A percentile compares a stretch with the other conserved stretches of the same genome.
phyloP scores from a whole-genome alignment of 169 alveolate species.

The Babesia sp. region DNA sequence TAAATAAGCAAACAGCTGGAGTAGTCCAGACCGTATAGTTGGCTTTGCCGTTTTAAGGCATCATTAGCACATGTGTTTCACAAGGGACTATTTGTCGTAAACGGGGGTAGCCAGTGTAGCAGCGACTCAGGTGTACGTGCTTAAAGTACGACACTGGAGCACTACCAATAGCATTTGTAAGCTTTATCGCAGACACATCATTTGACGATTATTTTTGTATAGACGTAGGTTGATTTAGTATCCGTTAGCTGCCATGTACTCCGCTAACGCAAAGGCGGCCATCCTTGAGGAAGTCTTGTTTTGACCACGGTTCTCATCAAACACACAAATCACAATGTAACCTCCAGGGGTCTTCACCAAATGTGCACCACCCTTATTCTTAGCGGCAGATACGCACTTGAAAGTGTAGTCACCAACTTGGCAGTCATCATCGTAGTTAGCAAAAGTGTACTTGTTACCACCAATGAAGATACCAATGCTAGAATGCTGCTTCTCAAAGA shows the following conservation, averaged over 20 bases:
- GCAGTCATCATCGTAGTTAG: conserved; percentile 68
- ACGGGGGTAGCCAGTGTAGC: not conserved
- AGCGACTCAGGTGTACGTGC: not conserved
- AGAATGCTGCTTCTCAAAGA: conserved; percentile 64
- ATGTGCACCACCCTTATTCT: conserved; percentile 77
- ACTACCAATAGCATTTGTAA: too few relatives aligned
- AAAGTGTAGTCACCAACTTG: conserved; percentile 67
- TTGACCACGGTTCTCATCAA: conserved; percentile 77
- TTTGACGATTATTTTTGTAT: not conserved
- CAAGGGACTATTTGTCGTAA: not conserved
- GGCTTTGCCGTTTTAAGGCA: too few relatives aligned
- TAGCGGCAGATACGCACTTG: conserved; percentile 75
- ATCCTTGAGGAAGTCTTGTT: conserved; percentile 66
- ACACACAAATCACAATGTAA: conserved; percentile 69
- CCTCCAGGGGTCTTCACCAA: conserved; percentile 74
- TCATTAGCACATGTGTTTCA: too few relatives aligned
- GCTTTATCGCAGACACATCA: conserved; percentile 1
- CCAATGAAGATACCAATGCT: conserved; percentile 76
- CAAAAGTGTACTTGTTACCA: conserved; percentile 76
- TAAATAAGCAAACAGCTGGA: too few relatives aligned
- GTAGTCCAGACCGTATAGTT: too few relatives aligned
- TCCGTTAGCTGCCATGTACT: conserved; percentile 65
- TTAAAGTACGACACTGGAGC: too few relatives aligned
- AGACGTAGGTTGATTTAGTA: conserved; percentile 10
- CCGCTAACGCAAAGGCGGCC: conserved; percentile 67